Base-by-base conservation (phyloP, 768 basidiomycete genomes). In the Tulasnella calospora region DNA sequence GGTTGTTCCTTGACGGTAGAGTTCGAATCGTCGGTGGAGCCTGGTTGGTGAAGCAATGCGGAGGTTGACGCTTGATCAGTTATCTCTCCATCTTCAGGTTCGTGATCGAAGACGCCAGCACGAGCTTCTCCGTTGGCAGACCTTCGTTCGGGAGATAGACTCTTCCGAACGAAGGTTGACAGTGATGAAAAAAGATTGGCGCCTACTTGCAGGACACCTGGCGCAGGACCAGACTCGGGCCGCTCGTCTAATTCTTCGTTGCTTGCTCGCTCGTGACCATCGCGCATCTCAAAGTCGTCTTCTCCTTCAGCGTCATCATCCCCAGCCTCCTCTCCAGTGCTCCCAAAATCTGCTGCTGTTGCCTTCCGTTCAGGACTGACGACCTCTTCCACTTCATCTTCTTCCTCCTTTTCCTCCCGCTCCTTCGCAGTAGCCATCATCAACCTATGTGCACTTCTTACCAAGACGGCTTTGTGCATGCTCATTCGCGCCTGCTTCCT, bases 401-500 rank as follows among this genome's bases (percentile, higher is more conserved):
- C 79, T 13, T 80, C 79, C 12, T 79, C 71, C 13, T 40, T 44
- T 17, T 80, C 79, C 46, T 78, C 79, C 3, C 77, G 46, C 19
- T 51, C 78, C 13, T 79, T 76, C 10, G 35, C 47, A 23, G 23
- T 35, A 19, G 69, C 79, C 19, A 80, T 70, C 27, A 70, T 35
- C 10, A 79, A 71, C 12, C 61, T 10, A 70, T 75, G 79, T 10
- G 79, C 80, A 67, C 71, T 79, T n/a, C 79, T 71, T 9, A 80
- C 72, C n/a, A 80, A 38, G 19, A 80, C 79, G 2, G 79, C 79
- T 70, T 80, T 80, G 51, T 80, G 79, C 33, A 80, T 44, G 35
- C 70, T 74, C 40, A 79, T 73, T 27, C 71, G 15, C 17, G 57
- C 44, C 55, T n/a, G 36, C 44, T 46, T 69, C 33, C 55, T 30